These are phyloP conservation scores for Trichosporon ovoides DNA, from an alignment of 1,284 basidiomycete genomes.

Conservation along the genomic window DNA sequence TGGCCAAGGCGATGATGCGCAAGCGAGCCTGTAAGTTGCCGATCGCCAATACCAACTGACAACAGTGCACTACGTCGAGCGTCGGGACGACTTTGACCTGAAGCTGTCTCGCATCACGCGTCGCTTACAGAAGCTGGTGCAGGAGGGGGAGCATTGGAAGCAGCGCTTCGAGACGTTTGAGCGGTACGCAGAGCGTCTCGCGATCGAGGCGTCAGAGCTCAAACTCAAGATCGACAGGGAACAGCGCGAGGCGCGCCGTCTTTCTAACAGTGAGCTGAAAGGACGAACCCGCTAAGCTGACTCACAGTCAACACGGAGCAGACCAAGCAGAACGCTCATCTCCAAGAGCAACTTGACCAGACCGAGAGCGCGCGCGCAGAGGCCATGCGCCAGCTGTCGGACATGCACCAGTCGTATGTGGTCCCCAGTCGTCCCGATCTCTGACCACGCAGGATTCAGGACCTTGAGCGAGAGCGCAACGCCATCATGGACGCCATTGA, in stretches of 20 bases:
- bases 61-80: conserved; percentile 73
- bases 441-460: conserved; percentile 35
- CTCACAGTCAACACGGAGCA: conserved; percentile 30
- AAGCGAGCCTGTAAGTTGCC: conserved; percentile 35
- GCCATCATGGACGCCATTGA: conserved; percentile 46
- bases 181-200: conserved; percentile 49
- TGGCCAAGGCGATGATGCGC: conserved; percentile 76
- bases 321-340: conserved; percentile 33
- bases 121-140: conserved; percentile 50
- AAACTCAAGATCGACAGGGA: conserved; percentile 50
- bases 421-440: background rate
- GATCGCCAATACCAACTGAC: background rate
- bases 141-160: conserved; percentile 52
- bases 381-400: conserved; percentile 47
- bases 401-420: conserved; percentile 45
- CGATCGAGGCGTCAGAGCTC: conserved; percentile 49
- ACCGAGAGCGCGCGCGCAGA: conserved; percentile 44
- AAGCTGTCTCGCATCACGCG: conserved; percentile 53
- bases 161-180: conserved; percentile 51
- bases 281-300: background rate
- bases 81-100: conserved; percentile 81
- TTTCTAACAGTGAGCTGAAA: conserved; percentile 33
- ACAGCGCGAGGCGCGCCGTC: conserved; percentile 45
- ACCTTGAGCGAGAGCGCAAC: conserved; percentile 45
- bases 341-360: conserved; percentile 39